phyloP scores from a whole-genome alignment of 805 yeast genomes.

The Candida pseudoglaebosa region DNA sequence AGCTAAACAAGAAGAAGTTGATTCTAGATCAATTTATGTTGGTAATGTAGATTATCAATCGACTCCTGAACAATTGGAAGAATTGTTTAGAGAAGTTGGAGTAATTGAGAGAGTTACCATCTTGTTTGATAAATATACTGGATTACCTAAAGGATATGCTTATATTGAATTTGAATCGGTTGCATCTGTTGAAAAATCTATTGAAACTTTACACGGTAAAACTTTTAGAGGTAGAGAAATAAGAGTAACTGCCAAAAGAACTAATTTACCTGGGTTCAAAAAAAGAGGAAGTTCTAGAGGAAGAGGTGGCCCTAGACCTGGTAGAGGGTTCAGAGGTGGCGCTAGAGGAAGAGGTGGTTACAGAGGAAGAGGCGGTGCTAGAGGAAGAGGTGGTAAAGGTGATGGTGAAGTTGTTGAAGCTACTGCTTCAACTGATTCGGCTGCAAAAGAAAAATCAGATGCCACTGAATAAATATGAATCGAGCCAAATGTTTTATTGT shows the following conservation, averaged over 20 bases:
- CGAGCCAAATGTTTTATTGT: no score
- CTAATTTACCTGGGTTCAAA: constrained; percentile 49
- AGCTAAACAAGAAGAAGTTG: constrained; percentile 42
- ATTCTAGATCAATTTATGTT: constrained; percentile 51
- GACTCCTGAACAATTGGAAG: constrained; percentile 50
- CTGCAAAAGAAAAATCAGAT: constrained; percentile 4
- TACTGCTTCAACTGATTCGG: not conserved
- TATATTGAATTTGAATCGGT: constrained; percentile 52
- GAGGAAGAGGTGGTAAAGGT: constrained; percentile 8
- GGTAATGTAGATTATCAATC: constrained; percentile 48
- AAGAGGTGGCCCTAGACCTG: constrained; percentile 12
- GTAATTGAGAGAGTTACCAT: constrained; percentile 50
- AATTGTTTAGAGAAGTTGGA: constrained; percentile 43
- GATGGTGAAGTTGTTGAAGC: constrained; percentile 7
- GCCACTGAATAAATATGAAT: not conserved
- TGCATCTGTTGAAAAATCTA: constrained; percentile 44
- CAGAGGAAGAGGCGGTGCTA: constrained; percentile 3
- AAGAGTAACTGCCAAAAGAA: constrained; percentile 48
- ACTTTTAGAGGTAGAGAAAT: constrained; percentile 45
- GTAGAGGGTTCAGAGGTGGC: constrained; percentile 1
- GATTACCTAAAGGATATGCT: constrained; percentile 56
- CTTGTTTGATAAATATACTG: constrained; percentile 41
- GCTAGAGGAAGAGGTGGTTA: constrained; percentile 4
- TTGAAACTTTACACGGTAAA: constrained; percentile 37
- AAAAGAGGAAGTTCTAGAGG: constrained; percentile 10